Conservation (phyloP, 192 early-diverging fungal genomes). For the Coemansia sp. region DNA sequence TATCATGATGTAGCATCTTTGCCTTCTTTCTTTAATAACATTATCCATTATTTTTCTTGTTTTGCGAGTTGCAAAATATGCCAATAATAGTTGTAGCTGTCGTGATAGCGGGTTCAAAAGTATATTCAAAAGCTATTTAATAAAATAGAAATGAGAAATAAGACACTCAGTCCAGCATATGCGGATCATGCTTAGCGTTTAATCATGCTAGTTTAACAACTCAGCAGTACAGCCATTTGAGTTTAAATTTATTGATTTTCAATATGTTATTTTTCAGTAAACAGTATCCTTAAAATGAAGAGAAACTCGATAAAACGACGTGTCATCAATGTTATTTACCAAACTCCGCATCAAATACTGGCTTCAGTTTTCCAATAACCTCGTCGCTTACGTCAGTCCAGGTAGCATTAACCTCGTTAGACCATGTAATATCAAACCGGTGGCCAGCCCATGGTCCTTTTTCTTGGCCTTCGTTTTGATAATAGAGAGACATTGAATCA, state of each 20-base stretch:
- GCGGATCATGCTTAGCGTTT: too few relatives aligned
- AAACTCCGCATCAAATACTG: background rate
- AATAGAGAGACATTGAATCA: background rate
- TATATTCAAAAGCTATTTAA: too few relatives aligned
- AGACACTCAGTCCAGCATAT: too few relatives aligned
- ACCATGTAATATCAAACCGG: background rate
- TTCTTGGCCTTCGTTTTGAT: background rate
- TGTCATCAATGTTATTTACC: background rate
- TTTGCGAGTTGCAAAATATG: too few relatives aligned
- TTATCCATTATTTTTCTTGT: too few relatives aligned
- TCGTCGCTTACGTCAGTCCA: background rate
- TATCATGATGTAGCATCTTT: constrained; percentile 61
- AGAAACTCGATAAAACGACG: background rate
- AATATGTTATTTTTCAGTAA: background rate
- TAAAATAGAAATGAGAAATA: too few relatives aligned
- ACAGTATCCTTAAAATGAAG: background rate
- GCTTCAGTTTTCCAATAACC: background rate
- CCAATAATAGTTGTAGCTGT: too few relatives aligned
- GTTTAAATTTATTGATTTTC: too few relatives aligned
- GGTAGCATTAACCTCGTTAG: background rate
- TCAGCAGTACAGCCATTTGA: too few relatives aligned
- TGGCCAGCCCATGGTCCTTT: background rate
- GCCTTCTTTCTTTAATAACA: constrained; percentile 6
- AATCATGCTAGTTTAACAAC: too few relatives aligned
- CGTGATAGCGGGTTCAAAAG: too few relatives aligned